A percentile compares a stretch with the other conserved stretches of the same genome.
phyloP scores from a whole-genome alignment of 441 rosid genomes.

The Erodium trifolium region DNA sequence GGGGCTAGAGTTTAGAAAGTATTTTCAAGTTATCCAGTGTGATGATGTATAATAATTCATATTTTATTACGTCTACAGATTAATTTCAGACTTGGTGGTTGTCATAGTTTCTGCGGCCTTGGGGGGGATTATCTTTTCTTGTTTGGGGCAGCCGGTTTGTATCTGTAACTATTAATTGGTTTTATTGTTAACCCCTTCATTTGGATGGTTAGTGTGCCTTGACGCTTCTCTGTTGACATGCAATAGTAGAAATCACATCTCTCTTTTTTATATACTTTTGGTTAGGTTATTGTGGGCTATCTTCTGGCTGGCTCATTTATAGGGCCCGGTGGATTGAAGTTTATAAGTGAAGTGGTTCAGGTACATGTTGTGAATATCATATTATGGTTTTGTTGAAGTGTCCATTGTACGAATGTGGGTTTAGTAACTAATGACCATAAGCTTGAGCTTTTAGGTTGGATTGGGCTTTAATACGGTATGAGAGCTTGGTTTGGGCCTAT shows the following conservation, averaged over 20 bases:
- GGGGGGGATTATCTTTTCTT: slow-evolving; percentile 90
- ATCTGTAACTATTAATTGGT: slow-evolving; percentile 15
- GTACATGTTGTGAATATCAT: slow-evolving; percentile 27
- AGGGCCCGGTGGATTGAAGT: slow-evolving; percentile 96
- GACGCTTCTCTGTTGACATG: slow-evolving; percentile 15
- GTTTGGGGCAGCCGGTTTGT: slow-evolving; percentile 96
- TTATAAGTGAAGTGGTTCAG: slow-evolving; percentile 97
- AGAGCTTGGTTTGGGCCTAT: no score
- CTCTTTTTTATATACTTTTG: slow-evolving; percentile 5
- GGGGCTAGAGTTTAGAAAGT: no score
- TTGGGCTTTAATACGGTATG: no score
- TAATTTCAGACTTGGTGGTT: slow-evolving; percentile 93
- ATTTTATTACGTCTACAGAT: slow-evolving; percentile 38
- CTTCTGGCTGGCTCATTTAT: slow-evolving; percentile 93
- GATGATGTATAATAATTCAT: background rate
- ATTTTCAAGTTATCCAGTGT: background rate
- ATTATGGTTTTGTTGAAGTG: no score
- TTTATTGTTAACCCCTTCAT: slow-evolving; percentile 13
- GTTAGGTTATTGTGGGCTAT: slow-evolving; percentile 90
- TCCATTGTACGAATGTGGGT: background rate
- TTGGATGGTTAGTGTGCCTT: slow-evolving; percentile 7
- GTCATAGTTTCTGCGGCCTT: slow-evolving; percentile 95
- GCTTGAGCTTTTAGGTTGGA: no score
- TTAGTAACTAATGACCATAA: background rate
- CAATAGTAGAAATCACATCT: background rate